Evolutionary conservation across 306 rosid species (phyloP).

Genomic region (Hippophae tibetana): DNA sequence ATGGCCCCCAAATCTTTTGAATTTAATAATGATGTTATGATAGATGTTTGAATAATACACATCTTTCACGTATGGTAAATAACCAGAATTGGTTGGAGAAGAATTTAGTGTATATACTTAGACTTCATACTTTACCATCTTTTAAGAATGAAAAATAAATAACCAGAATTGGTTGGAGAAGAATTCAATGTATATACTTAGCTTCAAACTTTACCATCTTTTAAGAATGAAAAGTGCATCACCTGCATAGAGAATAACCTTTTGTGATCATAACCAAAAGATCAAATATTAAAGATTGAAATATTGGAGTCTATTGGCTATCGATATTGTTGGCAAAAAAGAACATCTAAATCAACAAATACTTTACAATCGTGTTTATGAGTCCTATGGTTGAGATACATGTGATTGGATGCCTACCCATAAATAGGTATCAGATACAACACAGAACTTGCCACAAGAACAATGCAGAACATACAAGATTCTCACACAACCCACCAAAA

Average conservation of each 20-base stretch:
- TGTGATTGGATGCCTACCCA: conserved; percentile 95
- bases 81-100: background rate
- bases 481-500: conserved; percentile 16
- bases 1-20: too few relatives aligned
- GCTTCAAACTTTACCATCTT: conserved; percentile 64
- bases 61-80: too few relatives aligned
- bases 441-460: conserved; percentile 67
- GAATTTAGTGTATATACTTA: conserved; percentile 8
- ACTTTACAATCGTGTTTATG: too few relatives aligned
- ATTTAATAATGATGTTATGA: too few relatives aligned
- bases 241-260: conserved; percentile 67
- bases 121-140: conserved; percentile 60
- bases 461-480: conserved; percentile 39
- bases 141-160: conserved; percentile 72
- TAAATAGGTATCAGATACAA: conserved; percentile 78
- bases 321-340: too few relatives aligned
- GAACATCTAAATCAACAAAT: too few relatives aligned
- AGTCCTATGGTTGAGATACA: conserved; percentile 26
- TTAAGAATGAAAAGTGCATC: conserved; percentile 93
- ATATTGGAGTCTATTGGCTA: background rate
- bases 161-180: background rate
- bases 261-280: conserved; percentile 31
- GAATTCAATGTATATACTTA: conserved; percentile 8
- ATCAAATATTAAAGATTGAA: conserved; percentile 7
- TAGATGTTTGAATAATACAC: too few relatives aligned